phyloP scores from a whole-genome alignment of 1,139 yeast genomes.

The Kodamaea alishanica region DNA sequence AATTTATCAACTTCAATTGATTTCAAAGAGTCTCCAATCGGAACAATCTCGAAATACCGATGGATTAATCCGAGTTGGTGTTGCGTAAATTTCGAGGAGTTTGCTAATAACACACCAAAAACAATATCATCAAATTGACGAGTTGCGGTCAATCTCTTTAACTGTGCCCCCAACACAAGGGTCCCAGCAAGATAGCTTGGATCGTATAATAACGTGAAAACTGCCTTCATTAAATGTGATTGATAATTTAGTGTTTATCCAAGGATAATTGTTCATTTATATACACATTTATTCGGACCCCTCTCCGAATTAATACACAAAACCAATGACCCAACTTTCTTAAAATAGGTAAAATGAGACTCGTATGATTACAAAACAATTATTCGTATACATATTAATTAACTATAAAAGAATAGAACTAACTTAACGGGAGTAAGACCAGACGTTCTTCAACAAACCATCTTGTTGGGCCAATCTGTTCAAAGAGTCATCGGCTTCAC shows the following conservation, averaged over 20 bases:
- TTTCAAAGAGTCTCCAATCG: slow-evolving; percentile 28
- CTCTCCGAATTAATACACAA: too few relatives aligned
- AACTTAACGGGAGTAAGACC: slow-evolving; percentile 96
- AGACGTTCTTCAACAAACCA: slow-evolving; percentile 97
- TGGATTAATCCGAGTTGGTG: slow-evolving; percentile 28
- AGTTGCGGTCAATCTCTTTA: slow-evolving; percentile 18
- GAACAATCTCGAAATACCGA: slow-evolving; percentile 29
- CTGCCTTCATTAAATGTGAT: slow-evolving; percentile 38
- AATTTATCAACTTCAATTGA: slow-evolving; percentile 28
- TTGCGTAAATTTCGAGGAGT: slow-evolving; percentile 24
- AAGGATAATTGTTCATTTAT: too few relatives aligned
- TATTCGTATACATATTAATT: slow-evolving; percentile 19
- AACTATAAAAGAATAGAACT: slow-evolving; percentile 7
- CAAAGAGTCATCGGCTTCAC: slow-evolving; percentile 97
- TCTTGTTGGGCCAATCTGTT: slow-evolving; percentile 99
- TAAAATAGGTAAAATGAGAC: too few relatives aligned
- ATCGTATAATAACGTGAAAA: slow-evolving; percentile 64
- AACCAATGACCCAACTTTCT: too few relatives aligned
- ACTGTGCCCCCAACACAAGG: slow-evolving; percentile 51
- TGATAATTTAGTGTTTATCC: too few relatives aligned
- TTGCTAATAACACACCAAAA: slow-evolving; percentile 34
- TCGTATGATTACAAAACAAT: slow-evolving; percentile 10
- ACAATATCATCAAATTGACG: slow-evolving; percentile 1
- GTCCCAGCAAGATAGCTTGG: slow-evolving; percentile 75
- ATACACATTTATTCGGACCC: too few relatives aligned